Evolutionary conservation across 2,329 filamentous ascomycete genomes (phyloP).

Genomic region (Penicillium crustosum): DNA sequence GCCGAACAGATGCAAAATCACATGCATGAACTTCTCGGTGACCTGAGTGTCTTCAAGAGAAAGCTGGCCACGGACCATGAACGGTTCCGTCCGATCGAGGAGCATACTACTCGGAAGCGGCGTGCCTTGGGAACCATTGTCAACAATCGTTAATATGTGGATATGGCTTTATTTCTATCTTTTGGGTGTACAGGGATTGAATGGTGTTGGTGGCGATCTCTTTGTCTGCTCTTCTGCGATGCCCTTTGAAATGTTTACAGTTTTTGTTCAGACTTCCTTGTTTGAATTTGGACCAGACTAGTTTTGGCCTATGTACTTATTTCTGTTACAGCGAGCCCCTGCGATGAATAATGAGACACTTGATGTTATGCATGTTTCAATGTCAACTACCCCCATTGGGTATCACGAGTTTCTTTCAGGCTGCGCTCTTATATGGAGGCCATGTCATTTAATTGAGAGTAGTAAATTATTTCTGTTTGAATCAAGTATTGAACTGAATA

Average conservation of each 20-base stretch:
- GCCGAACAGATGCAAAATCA: constrained; percentile 72
- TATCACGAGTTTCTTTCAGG: constrained; percentile 7
- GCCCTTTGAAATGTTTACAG: background rate
- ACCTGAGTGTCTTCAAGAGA: constrained; percentile 74
- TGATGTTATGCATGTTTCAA: constrained; percentile 21
- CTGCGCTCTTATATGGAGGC: background rate
- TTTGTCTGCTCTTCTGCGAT: constrained; percentile 11
- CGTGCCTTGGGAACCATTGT: constrained; percentile 33
- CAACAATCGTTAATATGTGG: constrained; percentile 28
- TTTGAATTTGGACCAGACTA: constrained; percentile 12
- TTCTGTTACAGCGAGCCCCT: constrained; percentile 22
- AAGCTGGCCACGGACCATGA: constrained; percentile 77
- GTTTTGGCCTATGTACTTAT: constrained; percentile 8
- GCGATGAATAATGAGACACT: constrained; percentile 26
- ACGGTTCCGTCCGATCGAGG: constrained; percentile 36
- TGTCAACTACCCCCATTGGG: constrained; percentile 1
- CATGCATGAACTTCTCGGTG: constrained; percentile 79
- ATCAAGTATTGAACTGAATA: background rate
- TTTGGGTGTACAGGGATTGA: constrained; percentile 15
- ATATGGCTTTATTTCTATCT: constrained; percentile 6
- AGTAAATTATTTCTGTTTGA: background rate
- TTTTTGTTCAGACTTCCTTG: constrained; percentile 12
- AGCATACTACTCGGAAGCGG: constrained; percentile 26
- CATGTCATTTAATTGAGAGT: background rate
- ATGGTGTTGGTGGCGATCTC: constrained; percentile 19